Evolutionary conservation across 169 alveolate genomes (phyloP).

Genomic region (Eimeria tenella): DNA sequence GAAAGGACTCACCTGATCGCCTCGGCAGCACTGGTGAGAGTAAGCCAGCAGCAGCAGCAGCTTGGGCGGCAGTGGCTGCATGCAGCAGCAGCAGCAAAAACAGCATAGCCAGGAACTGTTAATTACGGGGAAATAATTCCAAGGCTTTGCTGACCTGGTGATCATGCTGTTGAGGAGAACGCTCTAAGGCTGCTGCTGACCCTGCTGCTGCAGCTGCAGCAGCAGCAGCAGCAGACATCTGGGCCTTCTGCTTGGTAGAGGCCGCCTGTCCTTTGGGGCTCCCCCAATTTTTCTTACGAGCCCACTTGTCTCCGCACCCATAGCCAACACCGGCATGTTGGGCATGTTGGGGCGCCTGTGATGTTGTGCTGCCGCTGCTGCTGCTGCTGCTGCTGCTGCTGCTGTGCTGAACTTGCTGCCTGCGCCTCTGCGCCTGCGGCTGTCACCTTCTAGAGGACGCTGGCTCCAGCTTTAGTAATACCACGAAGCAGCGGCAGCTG

Average conservation of each 20-base stretch:
- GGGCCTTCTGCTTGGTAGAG: not conserved
- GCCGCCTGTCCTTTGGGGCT: not conserved
- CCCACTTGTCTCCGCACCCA: not conserved
- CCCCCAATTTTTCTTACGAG: not conserved
- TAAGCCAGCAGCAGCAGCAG: too few species aligned
- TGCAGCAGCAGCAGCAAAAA: too few species aligned
- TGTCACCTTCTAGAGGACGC: too few species aligned
- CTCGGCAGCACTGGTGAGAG: not conserved
- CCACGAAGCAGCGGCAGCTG: too few species aligned
- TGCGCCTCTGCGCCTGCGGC: too few species aligned
- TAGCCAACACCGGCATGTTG: not conserved
- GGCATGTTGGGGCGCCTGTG: not conserved
- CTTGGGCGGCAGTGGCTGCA: too few species aligned
- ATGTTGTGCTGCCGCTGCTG: not conserved
- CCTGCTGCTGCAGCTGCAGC: slow-evolving; percentile 48
- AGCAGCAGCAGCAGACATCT: not conserved
- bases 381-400: not conserved
- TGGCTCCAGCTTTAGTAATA: too few species aligned
- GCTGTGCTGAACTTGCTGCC: not conserved
- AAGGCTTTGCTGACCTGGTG: not conserved
- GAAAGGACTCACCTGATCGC: not conserved
- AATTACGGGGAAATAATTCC: not conserved
- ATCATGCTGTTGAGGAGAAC: not conserved
- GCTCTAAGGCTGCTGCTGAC: not conserved
- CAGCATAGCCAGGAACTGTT: not conserved